phyloP scores from a whole-genome alignment of 768 basidiomycete genomes.

The Tulasnella sp. region DNA sequence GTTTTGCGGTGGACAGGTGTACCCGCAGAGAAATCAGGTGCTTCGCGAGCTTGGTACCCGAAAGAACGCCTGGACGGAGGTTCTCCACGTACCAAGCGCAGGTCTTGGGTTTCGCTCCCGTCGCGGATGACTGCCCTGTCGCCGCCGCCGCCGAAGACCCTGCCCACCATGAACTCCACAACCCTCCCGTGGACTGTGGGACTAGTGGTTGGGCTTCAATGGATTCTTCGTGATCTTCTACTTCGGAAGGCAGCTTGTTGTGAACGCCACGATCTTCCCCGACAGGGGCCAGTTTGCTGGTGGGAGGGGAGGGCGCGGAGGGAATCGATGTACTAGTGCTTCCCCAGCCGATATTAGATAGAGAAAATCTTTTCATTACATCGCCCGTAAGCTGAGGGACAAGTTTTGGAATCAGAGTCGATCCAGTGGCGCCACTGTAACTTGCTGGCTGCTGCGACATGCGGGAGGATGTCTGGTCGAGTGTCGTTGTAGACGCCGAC shows the following conservation, averaged over 20 bases:
- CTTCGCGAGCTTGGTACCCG: slow-evolving; percentile 63
- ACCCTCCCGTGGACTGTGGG: slow-evolving; percentile 68
- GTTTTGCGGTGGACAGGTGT: slow-evolving; percentile 75
- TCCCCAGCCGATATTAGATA: slow-evolving; percentile 54
- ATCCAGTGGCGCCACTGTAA: slow-evolving; percentile 58
- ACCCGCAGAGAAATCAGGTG: slow-evolving; percentile 79
- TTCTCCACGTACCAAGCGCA: slow-evolving; percentile 62
- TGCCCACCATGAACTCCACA: slow-evolving; percentile 59
- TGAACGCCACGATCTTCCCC: not conserved
- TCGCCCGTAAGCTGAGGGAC: slow-evolving; percentile 71
- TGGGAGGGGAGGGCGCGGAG: slow-evolving; percentile 32
- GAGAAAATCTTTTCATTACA: slow-evolving; percentile 60
- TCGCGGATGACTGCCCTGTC: slow-evolving; percentile 3
- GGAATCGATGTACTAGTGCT: slow-evolving; percentile 37
- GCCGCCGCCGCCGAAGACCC: slow-evolving; percentile 29
- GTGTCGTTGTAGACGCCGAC: slow-evolving; percentile 41
- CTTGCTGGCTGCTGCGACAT: slow-evolving; percentile 45
- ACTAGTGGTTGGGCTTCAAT: slow-evolving; percentile 35
- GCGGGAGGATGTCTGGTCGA: slow-evolving; percentile 34
- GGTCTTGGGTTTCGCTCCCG: slow-evolving; percentile 41
- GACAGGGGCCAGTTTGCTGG: not conserved
- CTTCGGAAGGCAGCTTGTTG: not conserved
- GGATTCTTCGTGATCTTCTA: not conserved
- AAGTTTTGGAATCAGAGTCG: slow-evolving; percentile 58
- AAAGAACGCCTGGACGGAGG: slow-evolving; percentile 43